These are phyloP conservation scores for Ceratobasidium theobromae DNA, from an alignment of 1,284 basidiomycete species.

Conservation along the genomic window DNA sequence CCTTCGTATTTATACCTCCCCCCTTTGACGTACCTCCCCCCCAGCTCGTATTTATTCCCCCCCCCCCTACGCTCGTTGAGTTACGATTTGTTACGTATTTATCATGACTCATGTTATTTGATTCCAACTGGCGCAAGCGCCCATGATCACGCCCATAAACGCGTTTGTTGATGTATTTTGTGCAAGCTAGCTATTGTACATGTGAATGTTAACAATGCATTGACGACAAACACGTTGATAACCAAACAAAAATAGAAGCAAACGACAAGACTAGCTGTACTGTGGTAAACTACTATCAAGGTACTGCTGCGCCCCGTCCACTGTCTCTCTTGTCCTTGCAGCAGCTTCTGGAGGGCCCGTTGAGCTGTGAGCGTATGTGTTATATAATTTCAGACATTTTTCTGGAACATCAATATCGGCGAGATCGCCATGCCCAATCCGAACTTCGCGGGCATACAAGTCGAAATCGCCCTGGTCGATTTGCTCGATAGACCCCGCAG, in stretches of 20 bases:
- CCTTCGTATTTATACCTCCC: neutral
- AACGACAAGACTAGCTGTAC: neutral
- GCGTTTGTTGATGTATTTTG: no score
- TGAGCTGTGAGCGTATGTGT: neutral
- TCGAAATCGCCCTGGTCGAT: conserved; percentile 48
- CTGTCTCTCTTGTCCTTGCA: conserved; percentile 4
- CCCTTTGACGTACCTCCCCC: neutral
- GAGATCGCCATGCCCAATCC: conserved; percentile 41
- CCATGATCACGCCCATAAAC: no score
- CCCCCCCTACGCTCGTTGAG: neutral
- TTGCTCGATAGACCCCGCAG: conserved; percentile 40
- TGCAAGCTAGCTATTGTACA: no score
- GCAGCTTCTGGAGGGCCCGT: neutral
- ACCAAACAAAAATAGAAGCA: no score
- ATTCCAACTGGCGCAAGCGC: no score
- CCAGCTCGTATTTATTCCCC: neutral
- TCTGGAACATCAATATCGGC: conserved; percentile 28
- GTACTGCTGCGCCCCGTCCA: conserved; percentile 18
- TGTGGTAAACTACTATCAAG: neutral
- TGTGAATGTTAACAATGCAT: no score
- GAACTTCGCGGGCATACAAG: conserved; percentile 44
- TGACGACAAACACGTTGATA: no score
- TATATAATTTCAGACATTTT: conserved; percentile 12
- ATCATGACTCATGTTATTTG: no score
- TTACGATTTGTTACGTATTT: no score